phyloP scores from a whole-genome alignment of 805 yeast genomes.

The Saccharomyces eubayanus region DNA sequence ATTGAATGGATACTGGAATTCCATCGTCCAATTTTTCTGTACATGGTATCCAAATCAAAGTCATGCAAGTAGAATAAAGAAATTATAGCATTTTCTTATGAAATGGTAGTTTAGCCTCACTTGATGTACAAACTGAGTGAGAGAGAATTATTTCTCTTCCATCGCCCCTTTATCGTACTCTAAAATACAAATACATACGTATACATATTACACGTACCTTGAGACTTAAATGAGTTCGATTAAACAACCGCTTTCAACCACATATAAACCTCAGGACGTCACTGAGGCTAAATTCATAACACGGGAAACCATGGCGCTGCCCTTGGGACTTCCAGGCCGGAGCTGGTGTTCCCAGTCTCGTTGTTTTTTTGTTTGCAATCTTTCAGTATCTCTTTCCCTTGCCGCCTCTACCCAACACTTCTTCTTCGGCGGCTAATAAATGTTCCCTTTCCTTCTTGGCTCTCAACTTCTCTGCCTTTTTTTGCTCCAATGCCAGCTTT shows the following conservation, averaged over 20 bases:
- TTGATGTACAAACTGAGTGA: constrained; percentile 33
- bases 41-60: too few species aligned
- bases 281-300: too few species aligned
- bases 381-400: constrained; percentile 4
- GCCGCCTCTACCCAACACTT: constrained; percentile 14
- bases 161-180: constrained; percentile 54
- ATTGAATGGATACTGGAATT: neutral
- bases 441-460: constrained; percentile 22
- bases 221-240: neutral
- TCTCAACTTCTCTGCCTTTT: constrained; percentile 13
- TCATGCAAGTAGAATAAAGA: too few species aligned
- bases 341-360: neutral
- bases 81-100: neutral
- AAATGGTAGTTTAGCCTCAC: neutral
- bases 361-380: neutral
- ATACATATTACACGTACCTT: too few species aligned
- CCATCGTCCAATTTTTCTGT: too few species aligned
- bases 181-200: constrained; percentile 20
- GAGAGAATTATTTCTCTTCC: constrained; percentile 28
- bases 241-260: neutral
- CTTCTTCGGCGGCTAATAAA: constrained; percentile 23
- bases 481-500: constrained; percentile 14
- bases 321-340: constrained; percentile 13
- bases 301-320: constrained; percentile 30
- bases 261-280: neutral